phyloP scores from a whole-genome alignment of 768 basidiomycete species.

The Mycena vitilis region DNA sequence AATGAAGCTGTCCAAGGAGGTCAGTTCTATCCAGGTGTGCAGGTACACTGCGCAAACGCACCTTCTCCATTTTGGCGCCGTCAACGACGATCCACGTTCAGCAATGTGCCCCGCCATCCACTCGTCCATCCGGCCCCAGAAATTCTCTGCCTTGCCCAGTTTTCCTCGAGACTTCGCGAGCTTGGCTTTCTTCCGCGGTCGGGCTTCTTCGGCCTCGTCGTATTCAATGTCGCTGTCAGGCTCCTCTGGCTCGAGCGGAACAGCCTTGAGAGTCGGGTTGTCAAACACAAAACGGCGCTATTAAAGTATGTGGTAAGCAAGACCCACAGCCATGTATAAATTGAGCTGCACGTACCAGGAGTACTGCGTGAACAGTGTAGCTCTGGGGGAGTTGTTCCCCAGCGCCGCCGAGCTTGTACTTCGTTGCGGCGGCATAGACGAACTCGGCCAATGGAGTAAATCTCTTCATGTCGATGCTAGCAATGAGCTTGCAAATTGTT shows the following conservation, averaged over 20 bases:
- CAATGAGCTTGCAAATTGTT: not conserved
- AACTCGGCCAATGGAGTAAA: not conserved
- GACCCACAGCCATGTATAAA: not conserved
- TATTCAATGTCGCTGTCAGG: slow-evolving; percentile 4
- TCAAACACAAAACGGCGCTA: slow-evolving; percentile 16
- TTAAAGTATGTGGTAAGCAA: not conserved
- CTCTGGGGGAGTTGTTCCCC: not conserved
- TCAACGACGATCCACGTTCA: not conserved
- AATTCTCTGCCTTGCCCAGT: slow-evolving; percentile 4
- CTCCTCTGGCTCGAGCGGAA: not conserved
- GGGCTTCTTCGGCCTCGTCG: not conserved
- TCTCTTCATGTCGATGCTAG: slow-evolving; percentile 3
- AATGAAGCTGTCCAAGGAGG: not conserved
- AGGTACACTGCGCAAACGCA: not conserved
- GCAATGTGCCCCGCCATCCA: not conserved
- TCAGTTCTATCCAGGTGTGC: too few species aligned
- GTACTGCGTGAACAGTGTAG: slow-evolving; percentile 1
- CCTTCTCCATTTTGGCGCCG: slow-evolving; percentile 10
- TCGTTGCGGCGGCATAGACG: not conserved
- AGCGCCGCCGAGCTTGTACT: not conserved
- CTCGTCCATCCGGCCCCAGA: slow-evolving; percentile 6
- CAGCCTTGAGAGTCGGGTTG: not conserved
- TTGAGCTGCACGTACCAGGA: not conserved
- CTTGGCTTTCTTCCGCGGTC: not conserved
- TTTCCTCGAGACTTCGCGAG: not conserved